These are phyloP conservation scores for Drosera capensis DNA, from an alignment of 148 eudicot genomes.

Conservation along the genomic window DNA sequence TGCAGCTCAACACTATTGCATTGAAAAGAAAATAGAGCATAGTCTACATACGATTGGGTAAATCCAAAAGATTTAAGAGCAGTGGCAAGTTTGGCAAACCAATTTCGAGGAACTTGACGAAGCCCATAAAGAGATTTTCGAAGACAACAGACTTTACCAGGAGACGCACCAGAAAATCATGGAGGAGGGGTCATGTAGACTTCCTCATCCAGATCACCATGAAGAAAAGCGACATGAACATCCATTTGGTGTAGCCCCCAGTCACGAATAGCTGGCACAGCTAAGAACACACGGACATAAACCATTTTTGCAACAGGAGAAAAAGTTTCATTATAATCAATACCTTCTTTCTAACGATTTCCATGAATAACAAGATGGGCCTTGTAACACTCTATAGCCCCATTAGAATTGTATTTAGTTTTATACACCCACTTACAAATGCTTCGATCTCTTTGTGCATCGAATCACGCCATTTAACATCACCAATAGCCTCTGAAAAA, in stretches of 20 bases:
- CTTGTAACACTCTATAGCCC: neutral
- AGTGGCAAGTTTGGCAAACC: neutral
- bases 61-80: neutral
- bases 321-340: neutral
- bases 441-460: neutral
- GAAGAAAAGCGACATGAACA: neutral
- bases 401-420: neutral
- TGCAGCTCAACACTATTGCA: neutral
- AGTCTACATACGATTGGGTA: neutral
- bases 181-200: neutral
- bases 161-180: neutral
- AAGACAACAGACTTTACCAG: neutral
- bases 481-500: neutral
- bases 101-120: neutral
- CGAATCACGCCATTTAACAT: neutral
- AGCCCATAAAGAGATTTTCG: neutral
- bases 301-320: slow-evolving; percentile 1
- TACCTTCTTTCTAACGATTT: neutral
- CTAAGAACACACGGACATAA: neutral
- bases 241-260: neutral
- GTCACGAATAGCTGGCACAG: neutral
- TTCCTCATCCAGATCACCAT: neutral
- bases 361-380: neutral
- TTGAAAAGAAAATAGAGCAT: neutral
- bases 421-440: neutral